phyloP scores from a whole-genome alignment of 495 filamentous ascomycete genomes.

The Lophiotrema nucula region DNA sequence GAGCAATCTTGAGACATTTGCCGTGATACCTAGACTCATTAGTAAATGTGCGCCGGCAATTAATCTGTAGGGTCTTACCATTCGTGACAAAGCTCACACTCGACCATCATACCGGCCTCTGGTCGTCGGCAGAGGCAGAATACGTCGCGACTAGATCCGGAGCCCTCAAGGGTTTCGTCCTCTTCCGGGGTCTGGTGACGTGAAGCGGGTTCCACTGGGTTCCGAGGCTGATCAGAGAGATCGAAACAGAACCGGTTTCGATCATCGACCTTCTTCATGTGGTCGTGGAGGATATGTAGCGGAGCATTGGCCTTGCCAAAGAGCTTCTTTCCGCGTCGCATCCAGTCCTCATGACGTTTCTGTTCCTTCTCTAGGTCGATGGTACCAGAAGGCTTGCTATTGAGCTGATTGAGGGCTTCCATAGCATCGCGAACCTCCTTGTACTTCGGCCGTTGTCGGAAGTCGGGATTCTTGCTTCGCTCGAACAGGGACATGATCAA shows the following conservation, averaged over 20 bases:
- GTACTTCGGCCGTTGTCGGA: slow-evolving; percentile 81
- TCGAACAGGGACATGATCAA: slow-evolving; percentile 79
- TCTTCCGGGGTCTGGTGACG: slow-evolving; percentile 77
- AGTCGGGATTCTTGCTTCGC: slow-evolving; percentile 69
- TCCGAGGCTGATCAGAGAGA: slow-evolving; percentile 80
- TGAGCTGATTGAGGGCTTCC: slow-evolving; percentile 79
- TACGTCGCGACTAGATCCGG: slow-evolving; percentile 68
- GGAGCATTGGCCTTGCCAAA: slow-evolving; percentile 99
- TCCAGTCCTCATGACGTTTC: slow-evolving; percentile 98
- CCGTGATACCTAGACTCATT: slow-evolving; percentile 77
- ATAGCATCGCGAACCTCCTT: slow-evolving; percentile 85
- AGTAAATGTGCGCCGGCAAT: slow-evolving; percentile 1
- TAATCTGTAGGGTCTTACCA: slow-evolving; percentile 65
- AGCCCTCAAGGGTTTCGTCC: slow-evolving; percentile 53
- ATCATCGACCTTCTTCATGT: slow-evolving; percentile 90
- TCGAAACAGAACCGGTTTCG: slow-evolving; percentile 91
- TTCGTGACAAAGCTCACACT: slow-evolving; percentile 96
- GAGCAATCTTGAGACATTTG: slow-evolving; percentile 96
- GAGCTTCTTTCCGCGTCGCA: slow-evolving; percentile 95
- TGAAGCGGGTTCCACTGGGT: slow-evolving; percentile 89
- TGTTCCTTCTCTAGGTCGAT: slow-evolving; percentile 93
- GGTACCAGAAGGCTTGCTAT: slow-evolving; percentile 86
- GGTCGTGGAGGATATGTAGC: slow-evolving; percentile 84
- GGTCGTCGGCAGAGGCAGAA: slow-evolving; percentile 95
- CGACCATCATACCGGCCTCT: slow-evolving; percentile 99